Percentiles rank a stretch among this genome's conserved stretches.
These are phyloP conservation scores for Inonotus obliquus DNA, from an alignment of 1,284 basidiomycete genomes.

Conservation along the genomic window DNA sequence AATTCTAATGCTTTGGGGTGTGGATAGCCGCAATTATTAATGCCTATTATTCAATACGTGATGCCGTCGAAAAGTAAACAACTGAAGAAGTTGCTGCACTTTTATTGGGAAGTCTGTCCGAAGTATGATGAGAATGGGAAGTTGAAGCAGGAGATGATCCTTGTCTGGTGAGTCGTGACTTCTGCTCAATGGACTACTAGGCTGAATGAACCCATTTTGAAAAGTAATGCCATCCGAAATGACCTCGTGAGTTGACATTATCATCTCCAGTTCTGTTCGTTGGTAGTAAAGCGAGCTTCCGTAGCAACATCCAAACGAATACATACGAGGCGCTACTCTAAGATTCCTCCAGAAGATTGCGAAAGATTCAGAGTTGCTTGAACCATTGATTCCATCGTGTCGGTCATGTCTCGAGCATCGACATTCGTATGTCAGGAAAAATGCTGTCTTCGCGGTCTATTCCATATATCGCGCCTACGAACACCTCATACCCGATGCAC, in stretches of 20 bases:
- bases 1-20: not conserved
- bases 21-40: constrained; percentile 81
- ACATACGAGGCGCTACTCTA: constrained; percentile 95
- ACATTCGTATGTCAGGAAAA: constrained; percentile 98
- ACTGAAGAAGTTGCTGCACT: constrained; percentile 97
- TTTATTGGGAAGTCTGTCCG: constrained; percentile 99
- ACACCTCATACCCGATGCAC: constrained; percentile 93
- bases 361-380: constrained; percentile 90
- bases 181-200: not conserved
- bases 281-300: not conserved
- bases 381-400: constrained; percentile 93
- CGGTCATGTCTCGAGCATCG: constrained; percentile 95
- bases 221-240: constrained; percentile 17
- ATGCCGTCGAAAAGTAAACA: constrained; percentile 95
- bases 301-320: constrained; percentile 99
- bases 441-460: constrained; percentile 95
- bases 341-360: constrained; percentile 96
- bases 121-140: constrained; percentile 98
- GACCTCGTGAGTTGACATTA: constrained; percentile 14
- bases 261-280: not conserved
- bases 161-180: constrained; percentile 78
- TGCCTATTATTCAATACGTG: constrained; percentile 99
- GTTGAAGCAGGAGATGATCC: constrained; percentile 99
- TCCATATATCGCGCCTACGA: constrained; percentile 94
- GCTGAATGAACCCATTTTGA: not conserved